Base-by-base conservation (phyloP, 345 rosid genomes). In the Bruguiera gymnorhiza region DNA sequence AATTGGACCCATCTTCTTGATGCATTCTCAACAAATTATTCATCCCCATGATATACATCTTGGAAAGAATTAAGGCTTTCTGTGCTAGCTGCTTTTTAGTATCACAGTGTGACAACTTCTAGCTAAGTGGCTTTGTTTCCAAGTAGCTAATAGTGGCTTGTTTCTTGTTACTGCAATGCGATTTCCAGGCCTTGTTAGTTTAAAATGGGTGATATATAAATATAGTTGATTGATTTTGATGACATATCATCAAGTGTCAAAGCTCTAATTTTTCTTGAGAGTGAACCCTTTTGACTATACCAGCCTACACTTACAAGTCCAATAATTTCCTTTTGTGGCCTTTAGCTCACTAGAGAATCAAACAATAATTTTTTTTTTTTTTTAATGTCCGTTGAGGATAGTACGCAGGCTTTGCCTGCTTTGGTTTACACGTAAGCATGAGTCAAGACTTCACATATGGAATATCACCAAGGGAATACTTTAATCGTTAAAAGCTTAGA, bases 1-100 rank as follows among this genome's bases (percentile, higher is more conserved):
- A 83, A 78, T 70, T 92, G 97, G 97, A 74, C 75, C 62, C 77
- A 85, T 65, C 86, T 84, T 78, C 83, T 93, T 62, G 83, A 87
- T 79, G 79, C 89, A 43, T 76, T 88, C 70, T 83, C 89, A 2
- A 61, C 88, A 31, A 84, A 81, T 82, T 77, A 80, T 23, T 70
- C 81, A 55, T 79, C 84, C 74, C 86, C 18, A 2, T 43, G 16
- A 43, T 13, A 43, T 11, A 15, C 68, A 72, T 66, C 10, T 46
- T 23, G 13, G 16, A 69, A 52, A 4, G 32, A 31, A 19, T 63
- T 8, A 24, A 0, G 34, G 36, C 71, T 56, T 13, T 56, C 60
- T 1, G 16, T 24, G 30, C 29, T 56, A 23, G 60, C 9, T 4
- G 16, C 30, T 23, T 46, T 29, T 27, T 67, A 55, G 65, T 54